Conservation (phyloP, 2,329 filamentous ascomycete species). For the Epicoccum sorghinum region DNA sequence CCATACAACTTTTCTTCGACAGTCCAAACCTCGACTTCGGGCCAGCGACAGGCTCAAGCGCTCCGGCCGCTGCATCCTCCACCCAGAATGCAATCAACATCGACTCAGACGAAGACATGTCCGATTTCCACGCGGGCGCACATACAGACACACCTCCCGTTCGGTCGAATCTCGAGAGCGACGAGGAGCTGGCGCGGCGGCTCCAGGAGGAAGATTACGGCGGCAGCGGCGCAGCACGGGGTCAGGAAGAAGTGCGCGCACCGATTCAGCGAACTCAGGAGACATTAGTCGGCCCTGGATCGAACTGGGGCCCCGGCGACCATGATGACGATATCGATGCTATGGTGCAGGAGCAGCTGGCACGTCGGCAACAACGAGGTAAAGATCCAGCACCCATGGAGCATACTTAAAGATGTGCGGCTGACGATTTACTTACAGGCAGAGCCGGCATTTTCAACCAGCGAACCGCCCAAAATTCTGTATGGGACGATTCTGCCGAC, state of each 20-base stretch:
- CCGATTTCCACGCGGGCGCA: slow-evolving; percentile 53
- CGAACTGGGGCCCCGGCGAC: slow-evolving; percentile 55
- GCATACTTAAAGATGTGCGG: slow-evolving; percentile 4
- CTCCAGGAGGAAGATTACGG: slow-evolving; percentile 91
- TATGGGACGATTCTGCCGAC: slow-evolving; percentile 63
- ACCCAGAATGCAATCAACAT: slow-evolving; percentile 69
- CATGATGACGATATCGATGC: slow-evolving; percentile 63
- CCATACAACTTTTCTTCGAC: slow-evolving; percentile 88
- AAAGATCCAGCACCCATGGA: slow-evolving; percentile 25
- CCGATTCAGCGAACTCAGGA: slow-evolving; percentile 92
- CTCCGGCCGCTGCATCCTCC: slow-evolving; percentile 47
- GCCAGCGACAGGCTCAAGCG: slow-evolving; percentile 43
- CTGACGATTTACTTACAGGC: slow-evolving; percentile 29
- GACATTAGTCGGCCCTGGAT: slow-evolving; percentile 79
- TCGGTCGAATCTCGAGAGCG: slow-evolving; percentile 70
- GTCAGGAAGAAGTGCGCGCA: slow-evolving; percentile 73
- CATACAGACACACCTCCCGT: slow-evolving; percentile 33
- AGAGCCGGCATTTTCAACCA: slow-evolving; percentile 74
- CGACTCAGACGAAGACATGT: slow-evolving; percentile 74
- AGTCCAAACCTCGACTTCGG: slow-evolving; percentile 73
- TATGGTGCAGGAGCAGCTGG: slow-evolving; percentile 69
- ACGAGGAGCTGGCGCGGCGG: slow-evolving; percentile 89
- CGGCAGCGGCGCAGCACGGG: slow-evolving; percentile 48
- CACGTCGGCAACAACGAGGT: slow-evolving; percentile 51
- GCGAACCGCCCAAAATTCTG: slow-evolving; percentile 58